A percentile compares a stretch with the other conserved stretches of the same genome.
Conservation (phyloP, 225 moss, liverwort and hornwort genomes). For the Polytrichum formosum region DNA sequence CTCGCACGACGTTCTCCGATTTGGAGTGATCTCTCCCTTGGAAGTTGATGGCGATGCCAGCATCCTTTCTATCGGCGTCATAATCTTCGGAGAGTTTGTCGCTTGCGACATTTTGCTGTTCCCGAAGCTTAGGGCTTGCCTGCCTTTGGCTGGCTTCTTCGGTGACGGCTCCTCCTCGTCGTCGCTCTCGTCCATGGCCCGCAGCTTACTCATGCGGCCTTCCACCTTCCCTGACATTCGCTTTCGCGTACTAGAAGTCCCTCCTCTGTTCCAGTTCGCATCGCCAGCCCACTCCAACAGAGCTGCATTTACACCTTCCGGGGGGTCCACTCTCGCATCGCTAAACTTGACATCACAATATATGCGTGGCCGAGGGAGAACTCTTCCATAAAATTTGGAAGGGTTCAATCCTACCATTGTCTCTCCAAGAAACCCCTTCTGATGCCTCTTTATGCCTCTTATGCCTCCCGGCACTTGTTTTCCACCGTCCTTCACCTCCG, state of each 20-base stretch:
- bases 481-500: too few species aligned
- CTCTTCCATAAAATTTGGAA: slow-evolving; percentile 64
- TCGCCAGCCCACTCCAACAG: slow-evolving; percentile 64
- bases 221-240: slow-evolving; percentile 85
- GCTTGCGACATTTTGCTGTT: slow-evolving; percentile 4
- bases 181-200: slow-evolving; percentile 56
- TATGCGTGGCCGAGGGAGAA: slow-evolving; percentile 73
- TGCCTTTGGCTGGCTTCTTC: slow-evolving; percentile 3
- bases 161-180: slow-evolving; percentile 12
- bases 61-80: slow-evolving; percentile 41
- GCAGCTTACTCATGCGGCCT: slow-evolving; percentile 71
- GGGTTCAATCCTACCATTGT: slow-evolving; percentile 57
- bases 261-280: slow-evolving; percentile 87
- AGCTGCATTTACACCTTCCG: slow-evolving; percentile 45
- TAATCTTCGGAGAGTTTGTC: not conserved
- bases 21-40: slow-evolving; percentile 13
- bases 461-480: too few species aligned
- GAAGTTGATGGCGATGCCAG: slow-evolving; percentile 14
- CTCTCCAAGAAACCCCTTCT: not conserved
- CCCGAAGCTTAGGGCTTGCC: not conserved
- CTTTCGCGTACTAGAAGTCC: slow-evolving; percentile 43
- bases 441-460: not conserved
- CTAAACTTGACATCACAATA: slow-evolving; percentile 47
- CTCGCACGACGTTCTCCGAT: slow-evolving; percentile 22
- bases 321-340: slow-evolving; percentile 57